phyloP scores from a whole-genome alignment of 2,329 filamentous ascomycete genomes.

The Pyrenophora tritici-repentis region DNA sequence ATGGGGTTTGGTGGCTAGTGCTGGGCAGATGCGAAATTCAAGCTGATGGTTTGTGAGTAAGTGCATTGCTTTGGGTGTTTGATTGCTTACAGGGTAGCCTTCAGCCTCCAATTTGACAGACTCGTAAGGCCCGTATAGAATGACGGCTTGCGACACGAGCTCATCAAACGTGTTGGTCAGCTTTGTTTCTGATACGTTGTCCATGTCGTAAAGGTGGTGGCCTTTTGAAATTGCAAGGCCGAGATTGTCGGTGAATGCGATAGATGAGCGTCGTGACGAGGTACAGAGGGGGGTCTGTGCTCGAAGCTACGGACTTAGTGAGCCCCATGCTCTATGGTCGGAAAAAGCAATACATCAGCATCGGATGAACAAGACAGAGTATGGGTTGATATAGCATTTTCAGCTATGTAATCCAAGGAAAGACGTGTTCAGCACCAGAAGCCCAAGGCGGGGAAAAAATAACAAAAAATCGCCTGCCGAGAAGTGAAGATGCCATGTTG shows the following conservation, averaged over 20 bases:
- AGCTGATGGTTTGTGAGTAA: constrained; percentile 23
- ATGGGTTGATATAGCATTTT: constrained; percentile 12
- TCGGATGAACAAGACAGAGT: not conserved
- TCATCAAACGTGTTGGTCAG: constrained; percentile 30
- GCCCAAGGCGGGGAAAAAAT: not conserved
- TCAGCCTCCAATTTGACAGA: constrained; percentile 24
- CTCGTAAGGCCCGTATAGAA: constrained; percentile 32
- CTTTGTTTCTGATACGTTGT: constrained; percentile 13
- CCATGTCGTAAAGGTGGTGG: constrained; percentile 11
- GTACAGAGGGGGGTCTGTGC: constrained; percentile 12
- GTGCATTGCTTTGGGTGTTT: not conserved
- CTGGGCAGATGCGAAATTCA: constrained; percentile 41
- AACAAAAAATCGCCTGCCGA: constrained; percentile 1
- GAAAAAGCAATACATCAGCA: constrained; percentile 1
- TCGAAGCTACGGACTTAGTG: constrained; percentile 11
- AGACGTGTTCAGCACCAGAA: constrained; percentile 6
- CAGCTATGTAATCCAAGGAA: constrained; percentile 12
- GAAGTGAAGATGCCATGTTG: constrained; percentile 7
- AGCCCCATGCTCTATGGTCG: not conserved
- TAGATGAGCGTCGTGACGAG: constrained; percentile 4
- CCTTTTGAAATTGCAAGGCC: not conserved
- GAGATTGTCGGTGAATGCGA: constrained; percentile 11
- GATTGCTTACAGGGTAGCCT: constrained; percentile 34
- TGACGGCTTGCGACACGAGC: constrained; percentile 29
- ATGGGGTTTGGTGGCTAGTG: constrained; percentile 39